These are phyloP conservation scores for Pyrenochaeta sp. DNA, from an alignment of 2,329 filamentous ascomycete species.

Conservation along the genomic window DNA sequence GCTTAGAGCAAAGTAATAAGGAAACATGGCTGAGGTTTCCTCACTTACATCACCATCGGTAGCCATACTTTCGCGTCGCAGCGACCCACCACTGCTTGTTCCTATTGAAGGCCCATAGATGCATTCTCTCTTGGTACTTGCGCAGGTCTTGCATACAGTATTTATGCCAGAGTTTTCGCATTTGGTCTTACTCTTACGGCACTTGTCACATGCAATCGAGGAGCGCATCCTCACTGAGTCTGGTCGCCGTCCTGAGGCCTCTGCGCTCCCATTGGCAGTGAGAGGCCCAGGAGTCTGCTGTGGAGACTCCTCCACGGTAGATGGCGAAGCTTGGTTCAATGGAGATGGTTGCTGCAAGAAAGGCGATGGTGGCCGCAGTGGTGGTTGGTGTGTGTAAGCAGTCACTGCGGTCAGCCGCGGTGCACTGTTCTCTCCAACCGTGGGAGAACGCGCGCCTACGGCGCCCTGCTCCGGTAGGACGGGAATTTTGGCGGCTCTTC, in stretches of 20 bases:
- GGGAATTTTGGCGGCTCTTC: constrained; percentile 38
- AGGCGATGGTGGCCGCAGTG: constrained; percentile 25
- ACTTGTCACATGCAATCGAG: constrained; percentile 79
- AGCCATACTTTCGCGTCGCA: constrained; percentile 51
- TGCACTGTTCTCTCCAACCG: constrained; percentile 29
- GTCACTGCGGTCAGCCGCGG: constrained; percentile 30
- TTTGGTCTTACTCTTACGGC: constrained; percentile 84
- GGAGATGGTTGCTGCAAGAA: constrained; percentile 32
- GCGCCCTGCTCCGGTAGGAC: constrained; percentile 30
- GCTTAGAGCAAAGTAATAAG: not conserved
- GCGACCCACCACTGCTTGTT: constrained; percentile 32
- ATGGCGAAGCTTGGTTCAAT: constrained; percentile 34
- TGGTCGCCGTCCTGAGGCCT: constrained; percentile 26
- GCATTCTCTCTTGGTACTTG: constrained; percentile 75
- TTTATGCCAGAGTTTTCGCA: constrained; percentile 80
- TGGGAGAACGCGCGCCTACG: constrained; percentile 34
- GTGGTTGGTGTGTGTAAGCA: constrained; percentile 20
- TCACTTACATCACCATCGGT: constrained; percentile 33
- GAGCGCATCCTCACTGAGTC: constrained; percentile 68
- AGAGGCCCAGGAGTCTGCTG: constrained; percentile 34
- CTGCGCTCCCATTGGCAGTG: constrained; percentile 26
- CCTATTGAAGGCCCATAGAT: constrained; percentile 68
- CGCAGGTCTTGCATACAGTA: constrained; percentile 77
- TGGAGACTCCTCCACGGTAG: constrained; percentile 42
- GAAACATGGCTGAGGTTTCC: not conserved